A percentile compares a stretch with the other conserved stretches of the same genome.
phyloP scores from a whole-genome alignment of 2,329 filamentous ascomycete genomes.

The Aspergillus chevalieri region DNA sequence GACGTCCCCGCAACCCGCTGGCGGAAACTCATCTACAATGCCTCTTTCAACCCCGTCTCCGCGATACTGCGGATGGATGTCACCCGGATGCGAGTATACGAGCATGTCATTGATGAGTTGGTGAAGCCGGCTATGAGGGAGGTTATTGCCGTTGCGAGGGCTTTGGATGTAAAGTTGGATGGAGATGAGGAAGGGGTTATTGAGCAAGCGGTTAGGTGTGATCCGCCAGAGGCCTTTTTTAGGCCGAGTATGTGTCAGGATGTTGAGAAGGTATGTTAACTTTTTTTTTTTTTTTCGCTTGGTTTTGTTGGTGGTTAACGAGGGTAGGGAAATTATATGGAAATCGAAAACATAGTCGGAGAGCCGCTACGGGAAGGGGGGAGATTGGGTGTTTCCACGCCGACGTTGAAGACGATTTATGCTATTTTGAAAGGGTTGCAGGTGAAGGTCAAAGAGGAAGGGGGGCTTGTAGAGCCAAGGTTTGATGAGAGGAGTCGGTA shows the following conservation, averaged over 20 bases:
- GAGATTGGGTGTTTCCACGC: slow-evolving; percentile 34
- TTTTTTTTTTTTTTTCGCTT: not conserved
- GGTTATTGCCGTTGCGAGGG: slow-evolving; percentile 37
- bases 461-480: slow-evolving; percentile 1
- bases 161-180: slow-evolving; percentile 38
- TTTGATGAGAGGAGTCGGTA: not conserved
- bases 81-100: slow-evolving; percentile 43
- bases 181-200: slow-evolving; percentile 40
- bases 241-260: slow-evolving; percentile 53
- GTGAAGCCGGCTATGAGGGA: slow-evolving; percentile 49
- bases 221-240: slow-evolving; percentile 44
- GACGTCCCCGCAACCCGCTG: slow-evolving; percentile 26
- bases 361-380: slow-evolving; percentile 49
- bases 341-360: slow-evolving; percentile 50
- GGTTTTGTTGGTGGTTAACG: not conserved
- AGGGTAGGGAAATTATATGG: slow-evolving; percentile 47
- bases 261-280: slow-evolving; percentile 19
- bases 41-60: slow-evolving; percentile 49
- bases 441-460: slow-evolving; percentile 16
- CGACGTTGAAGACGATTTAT: slow-evolving; percentile 25
- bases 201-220: slow-evolving; percentile 42
- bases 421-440: slow-evolving; percentile 18
- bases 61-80: slow-evolving; percentile 49
- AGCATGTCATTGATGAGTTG: slow-evolving; percentile 40
- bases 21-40: slow-evolving; percentile 44